These are phyloP conservation scores for Aspergillus chevalieri DNA, from an alignment of 2,329 filamentous ascomycete species.

Conservation along the genomic window DNA sequence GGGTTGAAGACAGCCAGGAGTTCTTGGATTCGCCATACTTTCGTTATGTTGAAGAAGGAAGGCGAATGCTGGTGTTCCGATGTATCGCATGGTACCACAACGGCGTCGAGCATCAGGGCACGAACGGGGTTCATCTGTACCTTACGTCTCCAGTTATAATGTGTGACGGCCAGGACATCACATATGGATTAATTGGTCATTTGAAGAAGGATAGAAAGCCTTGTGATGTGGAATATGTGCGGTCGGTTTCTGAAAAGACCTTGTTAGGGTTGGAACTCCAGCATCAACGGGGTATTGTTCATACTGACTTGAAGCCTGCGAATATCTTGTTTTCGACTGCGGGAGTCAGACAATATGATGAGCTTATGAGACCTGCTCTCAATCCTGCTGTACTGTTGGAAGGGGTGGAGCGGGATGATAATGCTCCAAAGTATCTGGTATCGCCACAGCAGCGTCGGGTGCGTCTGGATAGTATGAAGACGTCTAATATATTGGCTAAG, in stretches of 20 bases:
- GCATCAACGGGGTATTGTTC: not conserved
- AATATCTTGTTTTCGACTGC: slow-evolving; percentile 2
- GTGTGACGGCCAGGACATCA: slow-evolving; percentile 17
- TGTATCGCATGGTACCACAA: too few relatives aligned
- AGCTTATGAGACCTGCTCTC: not conserved
- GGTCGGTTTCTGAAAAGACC: slow-evolving; percentile 6
- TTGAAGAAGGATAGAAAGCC: slow-evolving; percentile 1
- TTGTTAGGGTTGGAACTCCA: slow-evolving; percentile 1
- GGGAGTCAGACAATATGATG: too few relatives aligned
- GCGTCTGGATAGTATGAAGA: slow-evolving; percentile 3
- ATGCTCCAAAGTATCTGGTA: slow-evolving; percentile 7
- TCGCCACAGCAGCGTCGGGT: slow-evolving; percentile 1
- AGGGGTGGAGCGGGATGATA: slow-evolving; percentile 5
- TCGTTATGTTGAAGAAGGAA: too few relatives aligned
- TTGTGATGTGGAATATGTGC: slow-evolving; percentile 7
- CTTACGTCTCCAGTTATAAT: slow-evolving; percentile 21
- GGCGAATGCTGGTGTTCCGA: too few relatives aligned
- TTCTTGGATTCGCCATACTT: too few relatives aligned
- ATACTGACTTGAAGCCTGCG: slow-evolving; percentile 5
- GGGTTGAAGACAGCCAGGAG: too few relatives aligned
- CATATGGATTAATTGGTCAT: not conserved
- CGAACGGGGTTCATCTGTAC: slow-evolving; percentile 19
- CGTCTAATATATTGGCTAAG: slow-evolving; percentile 3
- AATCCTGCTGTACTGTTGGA: slow-evolving; percentile 5
- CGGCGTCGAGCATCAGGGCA: slow-evolving; percentile 13